phyloP scores from a whole-genome alignment of 345 rosid genomes.

The Turnera subulata region DNA sequence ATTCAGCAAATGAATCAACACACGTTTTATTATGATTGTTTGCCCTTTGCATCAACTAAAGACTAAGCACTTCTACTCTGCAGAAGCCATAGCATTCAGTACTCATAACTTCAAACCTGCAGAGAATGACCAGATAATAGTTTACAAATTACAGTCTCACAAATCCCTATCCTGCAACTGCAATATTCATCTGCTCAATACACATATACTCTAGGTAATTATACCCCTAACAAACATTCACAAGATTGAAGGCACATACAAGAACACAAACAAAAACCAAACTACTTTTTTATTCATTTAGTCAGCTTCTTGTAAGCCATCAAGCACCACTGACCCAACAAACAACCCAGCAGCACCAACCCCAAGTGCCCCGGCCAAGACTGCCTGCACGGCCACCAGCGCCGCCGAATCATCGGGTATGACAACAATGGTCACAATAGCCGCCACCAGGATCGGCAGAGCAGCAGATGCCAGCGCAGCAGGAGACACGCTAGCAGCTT shows the following conservation, averaged over 20 bases:
- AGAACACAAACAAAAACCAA: not conserved
- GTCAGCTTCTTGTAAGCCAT: conserved; percentile 85
- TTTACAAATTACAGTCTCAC: no score
- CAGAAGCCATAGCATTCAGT: no score
- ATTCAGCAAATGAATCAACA: no score
- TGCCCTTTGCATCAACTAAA: no score
- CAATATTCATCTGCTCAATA: no score
- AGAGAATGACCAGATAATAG: no score
- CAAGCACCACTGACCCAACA: conserved; percentile 73
- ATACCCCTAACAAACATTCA: not conserved
- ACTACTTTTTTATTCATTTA: conserved; percentile 11
- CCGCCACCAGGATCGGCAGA: conserved; percentile 70
- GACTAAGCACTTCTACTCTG: no score
- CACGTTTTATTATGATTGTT: no score
- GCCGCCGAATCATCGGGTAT: conserved; percentile 82
- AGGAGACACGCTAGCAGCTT: conserved; percentile 53
- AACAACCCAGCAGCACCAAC: conserved; percentile 69
- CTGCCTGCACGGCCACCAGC: conserved; percentile 56
- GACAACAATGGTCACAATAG: conserved; percentile 54
- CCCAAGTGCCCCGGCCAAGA: conserved; percentile 61
- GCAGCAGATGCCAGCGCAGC: conserved; percentile 69
- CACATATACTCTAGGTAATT: not conserved
- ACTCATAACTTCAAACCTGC: no score
- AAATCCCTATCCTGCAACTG: no score
- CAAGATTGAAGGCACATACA: no score